These are phyloP conservation scores for Beverwykella pulmonaria DNA, from an alignment of 495 filamentous ascomycete species.

Conservation along the genomic window DNA sequence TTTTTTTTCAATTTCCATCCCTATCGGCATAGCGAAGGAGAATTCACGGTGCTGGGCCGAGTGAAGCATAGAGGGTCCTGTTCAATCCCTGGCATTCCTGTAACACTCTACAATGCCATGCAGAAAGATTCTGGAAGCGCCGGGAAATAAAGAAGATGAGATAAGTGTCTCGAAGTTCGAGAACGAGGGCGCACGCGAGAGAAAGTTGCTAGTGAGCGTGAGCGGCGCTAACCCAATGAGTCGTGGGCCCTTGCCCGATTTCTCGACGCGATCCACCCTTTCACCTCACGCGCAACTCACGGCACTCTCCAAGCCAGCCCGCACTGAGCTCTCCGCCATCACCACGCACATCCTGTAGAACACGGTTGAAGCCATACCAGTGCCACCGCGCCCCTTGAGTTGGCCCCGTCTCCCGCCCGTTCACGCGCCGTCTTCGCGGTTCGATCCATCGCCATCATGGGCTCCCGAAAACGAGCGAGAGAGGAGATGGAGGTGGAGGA, in stretches of 20 bases:
- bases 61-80: too few species aligned
- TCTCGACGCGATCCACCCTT: not conserved
- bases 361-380: not conserved
- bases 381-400: not conserved
- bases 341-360: not conserved
- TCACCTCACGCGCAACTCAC: not conserved
- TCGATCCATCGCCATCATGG: constrained; percentile 50
- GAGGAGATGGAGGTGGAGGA: constrained; percentile 63
- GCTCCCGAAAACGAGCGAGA: constrained; percentile 68
- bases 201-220: too few species aligned
- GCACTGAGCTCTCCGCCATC: not conserved
- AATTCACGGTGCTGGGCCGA: too few species aligned
- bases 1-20: too few species aligned
- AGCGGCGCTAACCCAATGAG: too few species aligned
- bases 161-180: too few species aligned
- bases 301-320: not conserved
- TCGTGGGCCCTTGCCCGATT: not conserved
- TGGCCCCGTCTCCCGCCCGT: not conserved
- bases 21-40: too few species aligned
- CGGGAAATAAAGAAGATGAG: too few species aligned
- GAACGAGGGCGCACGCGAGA: too few species aligned
- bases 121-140: too few species aligned
- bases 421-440: constrained; percentile 36
- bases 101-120: too few species aligned
- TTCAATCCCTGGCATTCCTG: too few species aligned